Percentiles rank a stretch among this genome's conserved stretches.
These are phyloP conservation scores for Neospora caninum DNA, from an alignment of 169 alveolate species.

Conservation along the genomic window DNA sequence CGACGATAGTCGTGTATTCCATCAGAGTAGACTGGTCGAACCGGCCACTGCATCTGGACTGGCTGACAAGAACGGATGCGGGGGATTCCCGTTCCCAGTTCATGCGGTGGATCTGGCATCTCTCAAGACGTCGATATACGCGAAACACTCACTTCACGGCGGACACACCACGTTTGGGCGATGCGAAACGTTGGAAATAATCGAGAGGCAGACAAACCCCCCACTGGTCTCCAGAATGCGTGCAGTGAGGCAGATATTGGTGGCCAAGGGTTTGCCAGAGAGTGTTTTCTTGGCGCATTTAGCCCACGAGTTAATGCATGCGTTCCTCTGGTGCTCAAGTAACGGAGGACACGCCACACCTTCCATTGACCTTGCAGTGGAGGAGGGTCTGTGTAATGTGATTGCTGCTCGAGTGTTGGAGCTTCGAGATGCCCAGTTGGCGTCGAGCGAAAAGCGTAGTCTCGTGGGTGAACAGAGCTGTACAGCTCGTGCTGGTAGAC, in stretches of 20 bases:
- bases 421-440: background rate
- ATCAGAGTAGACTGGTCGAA: background rate
- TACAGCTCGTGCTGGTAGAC: too few relatives aligned
- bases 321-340: background rate
- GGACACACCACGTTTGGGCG: background rate
- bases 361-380: background rate
- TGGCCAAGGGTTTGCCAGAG: slow-evolving; percentile 8
- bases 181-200: background rate
- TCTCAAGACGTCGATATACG: background rate
- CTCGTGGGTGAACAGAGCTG: too few relatives aligned
- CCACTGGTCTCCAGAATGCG: background rate
- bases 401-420: background rate
- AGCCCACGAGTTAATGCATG: slow-evolving; percentile 2
- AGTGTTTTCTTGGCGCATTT: background rate
- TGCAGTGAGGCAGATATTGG: background rate
- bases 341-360: background rate
- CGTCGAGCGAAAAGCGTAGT: background rate
- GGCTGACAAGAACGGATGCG: too few relatives aligned
- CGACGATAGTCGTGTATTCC: background rate
- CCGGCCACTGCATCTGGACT: background rate
- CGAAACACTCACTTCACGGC: background rate
- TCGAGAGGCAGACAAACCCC: background rate
- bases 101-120: background rate
- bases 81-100: background rate
- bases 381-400: background rate